A percentile compares a stretch with the other conserved stretches of the same genome.
These are phyloP conservation scores for Alternaria sp. DNA, from an alignment of 2,329 filamentous ascomycete species.

Conservation along the genomic window DNA sequence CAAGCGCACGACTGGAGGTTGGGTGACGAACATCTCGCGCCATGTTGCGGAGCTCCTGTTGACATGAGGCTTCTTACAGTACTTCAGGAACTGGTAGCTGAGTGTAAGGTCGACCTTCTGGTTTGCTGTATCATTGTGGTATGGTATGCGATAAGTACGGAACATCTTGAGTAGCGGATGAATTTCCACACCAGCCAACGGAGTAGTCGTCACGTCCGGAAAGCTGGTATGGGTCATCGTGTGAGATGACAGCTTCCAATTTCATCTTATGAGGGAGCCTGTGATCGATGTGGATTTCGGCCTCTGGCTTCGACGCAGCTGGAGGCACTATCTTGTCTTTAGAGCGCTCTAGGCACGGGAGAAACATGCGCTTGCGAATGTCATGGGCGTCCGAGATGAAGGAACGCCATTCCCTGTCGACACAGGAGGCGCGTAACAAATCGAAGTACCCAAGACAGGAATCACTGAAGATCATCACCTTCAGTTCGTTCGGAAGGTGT, in stretches of 20 bases:
- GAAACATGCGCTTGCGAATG: background rate
- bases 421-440: background rate
- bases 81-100: background rate
- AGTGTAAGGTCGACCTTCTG: background rate
- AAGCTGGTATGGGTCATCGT: background rate
- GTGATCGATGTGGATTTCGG: background rate
- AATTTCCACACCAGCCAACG: background rate
- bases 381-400: background rate
- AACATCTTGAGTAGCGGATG: background rate
- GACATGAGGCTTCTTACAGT: background rate
- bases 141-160: background rate
- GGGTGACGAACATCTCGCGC: background rate
- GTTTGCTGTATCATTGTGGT: background rate
- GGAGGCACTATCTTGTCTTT: background rate
- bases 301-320: rapidly evolving
- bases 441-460: background rate
- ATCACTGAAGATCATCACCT: background rate
- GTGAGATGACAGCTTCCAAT: background rate
- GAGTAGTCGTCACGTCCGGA: background rate
- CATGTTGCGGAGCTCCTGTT: background rate
- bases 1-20: background rate
- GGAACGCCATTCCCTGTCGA: background rate
- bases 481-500: background rate
- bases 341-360: background rate
- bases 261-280: background rate